Evolutionary conservation across 2,329 filamentous ascomycete genomes (phyloP).

Genomic region (Microdochium bolleyi): DNA sequence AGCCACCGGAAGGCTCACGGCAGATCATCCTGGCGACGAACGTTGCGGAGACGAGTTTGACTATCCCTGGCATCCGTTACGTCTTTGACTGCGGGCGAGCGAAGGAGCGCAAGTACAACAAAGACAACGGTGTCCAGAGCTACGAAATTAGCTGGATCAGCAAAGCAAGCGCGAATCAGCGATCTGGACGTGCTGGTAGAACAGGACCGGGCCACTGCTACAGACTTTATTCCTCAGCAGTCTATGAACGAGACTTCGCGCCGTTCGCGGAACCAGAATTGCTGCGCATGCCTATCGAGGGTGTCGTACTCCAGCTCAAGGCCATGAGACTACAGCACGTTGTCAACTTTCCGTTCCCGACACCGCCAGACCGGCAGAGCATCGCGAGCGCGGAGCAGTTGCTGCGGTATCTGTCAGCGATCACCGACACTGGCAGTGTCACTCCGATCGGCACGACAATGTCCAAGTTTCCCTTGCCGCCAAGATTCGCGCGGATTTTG

Average conservation of each 20-base stretch:
- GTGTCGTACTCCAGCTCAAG: constrained; percentile 87
- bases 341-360: constrained; percentile 93
- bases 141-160: constrained; percentile 96
- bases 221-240: constrained; percentile 84
- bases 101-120: constrained; percentile 86
- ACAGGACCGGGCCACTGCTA: constrained; percentile 96
- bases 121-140: constrained; percentile 84
- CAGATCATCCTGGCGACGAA: constrained; percentile 91
- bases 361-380: constrained; percentile 69
- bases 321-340: constrained; percentile 87
- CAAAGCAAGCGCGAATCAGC: constrained; percentile 89
- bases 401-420: constrained; percentile 75
- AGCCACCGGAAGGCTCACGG: constrained; percentile 72
- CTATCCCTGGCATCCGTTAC: constrained; percentile 89
- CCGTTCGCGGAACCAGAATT: constrained; percentile 86
- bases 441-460: constrained; percentile 75
- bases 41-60: constrained; percentile 93
- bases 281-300: constrained; percentile 84
- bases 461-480: constrained; percentile 82
- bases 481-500: constrained; percentile 87
- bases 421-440: constrained; percentile 64
- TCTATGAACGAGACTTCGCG: constrained; percentile 83
- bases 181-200: constrained; percentile 87
- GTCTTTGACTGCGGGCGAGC: constrained; percentile 91
- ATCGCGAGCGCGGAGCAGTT: constrained; percentile 80